Evolutionary conservation across 2,329 filamentous ascomycete genomes (phyloP), one percentile per base, ranked within the genome.

Genomic region (Chaetomiaceae sp.): DNA sequence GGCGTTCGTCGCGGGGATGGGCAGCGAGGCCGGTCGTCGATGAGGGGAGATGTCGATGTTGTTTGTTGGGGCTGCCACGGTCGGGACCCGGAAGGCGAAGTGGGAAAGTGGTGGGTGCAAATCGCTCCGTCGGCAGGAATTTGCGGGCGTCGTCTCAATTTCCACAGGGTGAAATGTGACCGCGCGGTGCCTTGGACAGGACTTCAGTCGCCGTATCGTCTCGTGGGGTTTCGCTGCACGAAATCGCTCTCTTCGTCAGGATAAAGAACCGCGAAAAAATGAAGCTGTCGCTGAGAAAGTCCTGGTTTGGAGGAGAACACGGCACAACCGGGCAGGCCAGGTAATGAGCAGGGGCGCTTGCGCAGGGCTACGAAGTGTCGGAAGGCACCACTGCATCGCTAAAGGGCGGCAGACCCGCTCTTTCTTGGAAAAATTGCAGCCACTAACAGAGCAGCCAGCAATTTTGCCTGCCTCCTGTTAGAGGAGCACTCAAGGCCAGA

Each of bases 201-300:
- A 60, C 56, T 58, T 61, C 52, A 29, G 38, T 63, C 59, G 59
- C 59, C 58, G 54, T 51, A 54, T 45, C 23, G 22, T 36, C 43
- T 36, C 31, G 40, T 57, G 43, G 43, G 40, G 54, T 48, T 55
- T 57, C 25, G 54, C 46, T 50, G 53, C 53, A 47, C 48, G 48
- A 58, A 56, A 53, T 59, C 52, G 52, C 51, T 51, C 54, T 39
- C 14, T 12, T 6, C 34, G 31, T 50, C 49, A 42, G 51, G 58
- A 59, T 33, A 42, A 50, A 59, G 51, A 20, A 55, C 51, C 49
- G 36, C 47, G 49, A 62, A 59, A 62, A 59, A 56, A 54, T 51
- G 37, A 37, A 53, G 58, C 60, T 51, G 53, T 59, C 49, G 56
- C 58, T 59, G 55, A 56, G 50, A 56, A n/a, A 56, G 59, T 47